Percentiles rank a stretch among this genome's conserved stretches.
These are phyloP conservation scores for Glaciozyma martinii DNA, from an alignment of 768 basidiomycete genomes.

Conservation along the genomic window DNA sequence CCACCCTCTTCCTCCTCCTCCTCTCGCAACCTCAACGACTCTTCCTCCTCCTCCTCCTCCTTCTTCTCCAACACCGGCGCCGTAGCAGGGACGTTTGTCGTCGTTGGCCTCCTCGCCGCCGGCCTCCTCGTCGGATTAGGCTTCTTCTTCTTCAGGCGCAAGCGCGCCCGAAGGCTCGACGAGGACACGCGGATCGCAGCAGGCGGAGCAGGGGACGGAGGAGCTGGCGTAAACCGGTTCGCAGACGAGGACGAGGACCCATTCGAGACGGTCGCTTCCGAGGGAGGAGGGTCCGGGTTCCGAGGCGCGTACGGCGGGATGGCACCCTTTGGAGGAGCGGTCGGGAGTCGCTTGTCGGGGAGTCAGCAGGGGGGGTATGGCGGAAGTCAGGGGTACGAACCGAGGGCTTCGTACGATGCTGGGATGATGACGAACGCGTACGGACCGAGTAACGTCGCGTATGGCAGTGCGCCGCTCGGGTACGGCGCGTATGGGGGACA, in stretches of 20 bases:
- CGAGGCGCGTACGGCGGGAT: not conserved
- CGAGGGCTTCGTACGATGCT: not conserved
- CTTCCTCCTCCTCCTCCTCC: conserved; percentile 34
- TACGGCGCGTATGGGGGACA: no score
- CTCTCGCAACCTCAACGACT: conserved; percentile 15
- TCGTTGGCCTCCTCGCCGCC: conserved; percentile 58
- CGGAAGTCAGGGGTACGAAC: not conserved
- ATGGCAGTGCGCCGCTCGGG: not conserved
- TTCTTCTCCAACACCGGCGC: conserved; percentile 72
- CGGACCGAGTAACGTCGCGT: not conserved
- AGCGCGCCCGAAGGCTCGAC: conserved; percentile 39
- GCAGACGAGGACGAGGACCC: conserved; percentile 28
- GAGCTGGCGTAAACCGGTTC: conserved; percentile 33
- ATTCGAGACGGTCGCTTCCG: not conserved
- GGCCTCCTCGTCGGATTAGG: conserved; percentile 46
- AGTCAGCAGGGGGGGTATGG: conserved; percentile 1
- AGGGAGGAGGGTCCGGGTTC: not conserved
- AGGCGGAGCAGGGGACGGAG: conserved; percentile 34
- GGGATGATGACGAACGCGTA: conserved; percentile 2
- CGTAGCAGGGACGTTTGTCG: conserved; percentile 65
- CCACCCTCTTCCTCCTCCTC: not conserved
- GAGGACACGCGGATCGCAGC: conserved; percentile 34
- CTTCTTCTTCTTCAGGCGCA: conserved; percentile 41
- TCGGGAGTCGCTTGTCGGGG: conserved; percentile 10
- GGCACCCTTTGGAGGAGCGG: not conserved